Evolutionary conservation across 306 rosid species (phyloP).

Genomic region (Rosa persica): DNA sequence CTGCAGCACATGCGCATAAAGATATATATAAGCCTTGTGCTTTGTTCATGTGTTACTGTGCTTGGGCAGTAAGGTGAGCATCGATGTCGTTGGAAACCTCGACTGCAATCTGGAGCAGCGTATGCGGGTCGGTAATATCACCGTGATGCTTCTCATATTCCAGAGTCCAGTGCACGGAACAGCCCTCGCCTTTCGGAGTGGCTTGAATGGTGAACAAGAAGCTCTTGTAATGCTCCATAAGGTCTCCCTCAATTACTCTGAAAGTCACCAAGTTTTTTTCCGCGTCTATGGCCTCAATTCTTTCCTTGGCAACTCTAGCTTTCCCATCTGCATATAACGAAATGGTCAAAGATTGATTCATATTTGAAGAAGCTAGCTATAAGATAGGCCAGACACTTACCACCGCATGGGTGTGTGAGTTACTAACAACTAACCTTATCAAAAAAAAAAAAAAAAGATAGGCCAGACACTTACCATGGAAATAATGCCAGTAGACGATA

Average conservation of each 20-base stretch:
- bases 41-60: not conserved
- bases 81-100: conserved; percentile 29
- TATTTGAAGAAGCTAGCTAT: not conserved
- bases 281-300: conserved; percentile 37
- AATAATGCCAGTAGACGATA: conserved; percentile 19
- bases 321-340: conserved; percentile 34
- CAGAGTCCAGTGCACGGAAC: conserved; percentile 31
- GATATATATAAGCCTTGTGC: not conserved
- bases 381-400: not conserved
- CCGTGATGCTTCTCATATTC: conserved; percentile 48
- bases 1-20: not conserved
- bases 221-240: conserved; percentile 32
- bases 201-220: conserved; percentile 14
- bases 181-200: conserved; percentile 34
- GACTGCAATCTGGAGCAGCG: conserved; percentile 13
- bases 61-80: conserved; percentile 20
- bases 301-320: conserved; percentile 28
- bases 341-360: not conserved
- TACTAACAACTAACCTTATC: too few species aligned
- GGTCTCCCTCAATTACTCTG: conserved; percentile 41
- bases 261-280: conserved; percentile 31
- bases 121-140: conserved; percentile 37
- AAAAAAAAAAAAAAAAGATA: too few species aligned
- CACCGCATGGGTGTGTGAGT: too few species aligned
- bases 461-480: conserved; percentile 18